Evolutionary conservation across 2,329 filamentous ascomycete genomes (phyloP).

Genomic region (Diaporthe sp.): DNA sequence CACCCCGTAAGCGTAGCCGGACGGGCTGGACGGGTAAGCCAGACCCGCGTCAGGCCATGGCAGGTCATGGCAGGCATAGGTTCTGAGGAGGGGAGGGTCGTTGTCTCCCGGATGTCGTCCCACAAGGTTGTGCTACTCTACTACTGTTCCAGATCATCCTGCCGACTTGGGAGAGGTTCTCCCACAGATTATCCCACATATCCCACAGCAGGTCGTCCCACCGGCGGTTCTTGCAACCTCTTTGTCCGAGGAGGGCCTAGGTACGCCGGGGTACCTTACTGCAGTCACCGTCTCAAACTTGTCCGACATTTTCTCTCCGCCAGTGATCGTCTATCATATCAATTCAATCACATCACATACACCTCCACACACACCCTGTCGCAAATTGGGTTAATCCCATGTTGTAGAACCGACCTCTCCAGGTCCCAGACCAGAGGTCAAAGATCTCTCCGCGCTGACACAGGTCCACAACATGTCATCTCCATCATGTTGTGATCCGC

Average conservation of each 20-base stretch:
- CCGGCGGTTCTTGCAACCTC: not conserved
- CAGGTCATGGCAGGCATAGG: not conserved
- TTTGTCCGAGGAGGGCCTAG: not conserved
- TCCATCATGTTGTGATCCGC: slow-evolving; percentile 18
- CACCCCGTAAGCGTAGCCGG: not conserved
- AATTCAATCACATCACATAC: slow-evolving; percentile 16
- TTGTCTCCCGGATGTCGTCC: not conserved
- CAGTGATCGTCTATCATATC: slow-evolving; percentile 15
- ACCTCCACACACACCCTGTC: slow-evolving; percentile 3
- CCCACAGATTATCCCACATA: not conserved
- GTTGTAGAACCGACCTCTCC: not conserved
- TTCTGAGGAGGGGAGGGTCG: not conserved
- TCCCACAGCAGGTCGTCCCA: not conserved
- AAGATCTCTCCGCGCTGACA: slow-evolving; percentile 4
- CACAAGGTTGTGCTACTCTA: not conserved
- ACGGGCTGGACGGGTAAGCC: slow-evolving; percentile 22
- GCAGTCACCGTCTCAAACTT: not conserved
- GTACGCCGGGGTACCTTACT: not conserved
- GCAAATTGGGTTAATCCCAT: slow-evolving; percentile 13
- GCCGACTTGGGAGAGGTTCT: not conserved
- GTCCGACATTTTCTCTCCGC: not conserved
- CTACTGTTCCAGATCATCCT: not conserved
- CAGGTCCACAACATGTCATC: slow-evolving; percentile 1
- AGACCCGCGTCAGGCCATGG: slow-evolving; percentile 33
- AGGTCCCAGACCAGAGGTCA: not conserved